Conservation (phyloP, 805 yeast species). For the Kodamaea restingae region DNA sequence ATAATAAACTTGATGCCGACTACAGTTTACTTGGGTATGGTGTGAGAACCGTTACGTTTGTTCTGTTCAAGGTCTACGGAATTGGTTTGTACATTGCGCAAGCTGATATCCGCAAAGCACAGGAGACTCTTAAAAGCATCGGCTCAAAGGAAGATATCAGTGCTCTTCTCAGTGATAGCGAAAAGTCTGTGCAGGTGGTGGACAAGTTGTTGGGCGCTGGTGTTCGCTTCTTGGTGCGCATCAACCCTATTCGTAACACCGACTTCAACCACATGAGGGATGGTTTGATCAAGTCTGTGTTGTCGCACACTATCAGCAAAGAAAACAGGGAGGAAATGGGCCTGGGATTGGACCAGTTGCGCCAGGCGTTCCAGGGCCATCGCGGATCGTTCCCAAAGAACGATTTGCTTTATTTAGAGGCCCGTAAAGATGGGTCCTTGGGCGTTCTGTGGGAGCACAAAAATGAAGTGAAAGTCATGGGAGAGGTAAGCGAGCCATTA, state of each 20-base stretch:
- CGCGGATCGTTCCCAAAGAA: slow-evolving; percentile 75
- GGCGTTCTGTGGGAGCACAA: slow-evolving; percentile 27
- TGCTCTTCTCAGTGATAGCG: slow-evolving; percentile 43
- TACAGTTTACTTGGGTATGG: slow-evolving; percentile 75
- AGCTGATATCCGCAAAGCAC: slow-evolving; percentile 43
- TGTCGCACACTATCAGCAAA: slow-evolving; percentile 62
- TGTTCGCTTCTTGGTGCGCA: slow-evolving; percentile 64
- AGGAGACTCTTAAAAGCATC: slow-evolving; percentile 3
- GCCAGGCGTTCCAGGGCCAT: slow-evolving; percentile 51
- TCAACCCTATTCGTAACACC: slow-evolving; percentile 85
- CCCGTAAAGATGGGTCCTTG: slow-evolving; percentile 33
- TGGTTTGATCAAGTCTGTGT: slow-evolving; percentile 77
- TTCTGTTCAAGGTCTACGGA: slow-evolving; percentile 81
- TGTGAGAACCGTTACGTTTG: slow-evolving; percentile 75
- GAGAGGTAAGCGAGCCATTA: slow-evolving; percentile 57
- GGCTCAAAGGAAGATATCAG: slow-evolving; percentile 5
- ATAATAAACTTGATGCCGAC: slow-evolving; percentile 22
- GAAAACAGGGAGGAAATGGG: slow-evolving; percentile 35
- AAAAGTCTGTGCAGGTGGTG: slow-evolving; percentile 49
- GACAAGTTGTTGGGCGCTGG: slow-evolving; percentile 54
- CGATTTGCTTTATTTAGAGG: slow-evolving; percentile 59
- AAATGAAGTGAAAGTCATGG: slow-evolving; percentile 39
- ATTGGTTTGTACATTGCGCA: slow-evolving; percentile 74
- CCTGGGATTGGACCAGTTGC: slow-evolving; percentile 64
- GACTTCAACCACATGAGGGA: slow-evolving; percentile 88